Percentiles rank a stretch among this genome's conserved stretches.
Conservation (phyloP, 352 stramenopile genomes). For the Phytophthora citricola region DNA sequence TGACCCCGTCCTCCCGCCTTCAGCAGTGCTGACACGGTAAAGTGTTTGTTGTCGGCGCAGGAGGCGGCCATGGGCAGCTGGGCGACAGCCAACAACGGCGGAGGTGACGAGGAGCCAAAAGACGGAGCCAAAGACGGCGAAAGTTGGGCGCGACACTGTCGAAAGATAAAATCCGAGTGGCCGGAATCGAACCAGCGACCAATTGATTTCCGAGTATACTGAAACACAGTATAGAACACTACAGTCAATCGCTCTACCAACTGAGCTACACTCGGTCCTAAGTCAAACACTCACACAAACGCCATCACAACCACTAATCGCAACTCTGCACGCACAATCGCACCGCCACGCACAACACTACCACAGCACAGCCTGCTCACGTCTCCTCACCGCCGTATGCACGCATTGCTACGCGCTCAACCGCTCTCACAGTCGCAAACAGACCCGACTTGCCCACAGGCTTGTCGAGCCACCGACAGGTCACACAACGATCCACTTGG, state of each 20-base stretch:
- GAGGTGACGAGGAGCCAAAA: no score
- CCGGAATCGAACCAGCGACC: not conserved
- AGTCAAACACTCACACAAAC: not conserved
- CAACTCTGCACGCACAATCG: no score
- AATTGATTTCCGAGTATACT: slow-evolving; percentile 2
- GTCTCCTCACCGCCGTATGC: not conserved
- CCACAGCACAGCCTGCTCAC: not conserved
- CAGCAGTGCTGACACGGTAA: no score
- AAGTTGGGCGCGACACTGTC: no score
- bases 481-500: not conserved
- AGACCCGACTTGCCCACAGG: not conserved
- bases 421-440: not conserved
- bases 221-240: slow-evolving; percentile 23
- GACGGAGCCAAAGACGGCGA: no score
- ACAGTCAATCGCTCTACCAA: slow-evolving; percentile 22
- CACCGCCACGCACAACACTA: no score
- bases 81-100: no score
- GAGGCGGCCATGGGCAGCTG: no score
- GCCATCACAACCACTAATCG: not conserved
- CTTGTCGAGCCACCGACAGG: not conserved
- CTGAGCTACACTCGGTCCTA: not conserved
- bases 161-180: no score
- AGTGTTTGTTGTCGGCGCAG: no score
- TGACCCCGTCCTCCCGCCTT: no score
- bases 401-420: not conserved